These are phyloP conservation scores for Sporothrix protearum DNA, from an alignment of 2,329 filamentous ascomycete species.

Conservation along the genomic window DNA sequence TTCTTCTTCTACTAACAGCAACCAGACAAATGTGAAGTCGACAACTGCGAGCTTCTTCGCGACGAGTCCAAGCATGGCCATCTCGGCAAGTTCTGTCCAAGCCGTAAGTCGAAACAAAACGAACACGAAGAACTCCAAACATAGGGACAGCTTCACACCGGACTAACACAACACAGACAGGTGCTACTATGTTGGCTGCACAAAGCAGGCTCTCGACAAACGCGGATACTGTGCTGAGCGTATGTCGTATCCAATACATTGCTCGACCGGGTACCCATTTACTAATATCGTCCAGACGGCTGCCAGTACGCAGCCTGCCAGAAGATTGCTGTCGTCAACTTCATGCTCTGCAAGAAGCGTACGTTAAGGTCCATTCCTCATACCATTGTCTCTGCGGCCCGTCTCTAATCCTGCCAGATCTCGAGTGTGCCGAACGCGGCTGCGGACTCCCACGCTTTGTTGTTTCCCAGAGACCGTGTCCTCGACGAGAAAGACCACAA, in stretches of 20 bases:
- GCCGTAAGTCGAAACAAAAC: conserved; percentile 16
- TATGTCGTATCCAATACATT: not conserved
- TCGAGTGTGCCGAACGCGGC: conserved; percentile 15
- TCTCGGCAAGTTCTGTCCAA: conserved; percentile 9
- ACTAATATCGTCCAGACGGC: conserved; percentile 14
- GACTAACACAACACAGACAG: conserved; percentile 12
- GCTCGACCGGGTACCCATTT: not conserved
- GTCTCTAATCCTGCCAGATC: conserved; percentile 9
- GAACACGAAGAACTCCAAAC: not conserved
- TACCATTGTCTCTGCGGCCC: not conserved
- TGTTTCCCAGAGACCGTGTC: not conserved
- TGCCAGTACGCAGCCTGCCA: conserved; percentile 13
- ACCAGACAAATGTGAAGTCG: conserved; percentile 12
- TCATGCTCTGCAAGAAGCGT: conserved; percentile 26
- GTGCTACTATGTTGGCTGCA: conserved; percentile 22
- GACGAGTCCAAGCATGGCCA: not conserved
- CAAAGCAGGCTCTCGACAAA: not conserved
- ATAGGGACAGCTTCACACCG: not conserved
- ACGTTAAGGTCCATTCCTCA: not conserved
- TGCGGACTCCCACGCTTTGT: conserved; percentile 9
- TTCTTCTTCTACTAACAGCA: too few species aligned
- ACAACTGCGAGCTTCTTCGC: conserved; percentile 16
- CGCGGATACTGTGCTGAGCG: conserved; percentile 19
- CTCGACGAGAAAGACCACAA: conserved; percentile 6
- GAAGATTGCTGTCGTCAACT: conserved; percentile 3